Conservation (phyloP, 495 filamentous ascomycete genomes). For the Annulohypoxylon maeteangense region DNA sequence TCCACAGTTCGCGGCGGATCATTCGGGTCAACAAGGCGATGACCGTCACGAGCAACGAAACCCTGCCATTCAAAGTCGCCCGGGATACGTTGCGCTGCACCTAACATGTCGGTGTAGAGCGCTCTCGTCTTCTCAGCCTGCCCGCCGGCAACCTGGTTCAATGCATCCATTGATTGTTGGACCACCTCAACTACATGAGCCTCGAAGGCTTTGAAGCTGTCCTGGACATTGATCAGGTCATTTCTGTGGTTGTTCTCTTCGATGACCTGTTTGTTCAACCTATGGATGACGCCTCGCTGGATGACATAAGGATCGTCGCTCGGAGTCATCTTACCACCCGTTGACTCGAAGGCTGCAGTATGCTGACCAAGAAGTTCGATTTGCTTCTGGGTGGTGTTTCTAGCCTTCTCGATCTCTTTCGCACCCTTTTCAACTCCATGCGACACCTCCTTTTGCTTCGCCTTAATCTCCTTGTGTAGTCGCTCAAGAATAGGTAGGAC, state of each 20-base stretch:
- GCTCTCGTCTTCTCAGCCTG: conserved; percentile 82
- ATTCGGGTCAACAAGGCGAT: conserved; percentile 82
- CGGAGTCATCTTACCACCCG: conserved; percentile 71
- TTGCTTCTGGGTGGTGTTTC: conserved; percentile 88
- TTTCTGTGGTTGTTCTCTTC: conserved; percentile 96
- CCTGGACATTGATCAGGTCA: conserved; percentile 88
- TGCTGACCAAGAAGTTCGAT: conserved; percentile 92
- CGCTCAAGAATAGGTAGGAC: conserved; percentile 90
- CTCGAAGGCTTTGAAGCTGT: conserved; percentile 89
- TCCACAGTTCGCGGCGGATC: conserved; percentile 75
- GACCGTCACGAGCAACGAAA: conserved; percentile 75
- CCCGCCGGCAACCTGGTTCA: conserved; percentile 77
- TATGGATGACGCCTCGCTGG: conserved; percentile 80
- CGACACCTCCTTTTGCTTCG: conserved; percentile 87
- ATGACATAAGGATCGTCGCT: conserved; percentile 89
- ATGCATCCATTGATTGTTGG: conserved; percentile 81
- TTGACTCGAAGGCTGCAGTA: conserved; percentile 77
- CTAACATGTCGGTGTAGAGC: conserved; percentile 85
- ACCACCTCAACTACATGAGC: conserved; percentile 83
- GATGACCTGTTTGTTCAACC: conserved; percentile 87
- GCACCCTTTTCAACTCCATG: conserved; percentile 85
- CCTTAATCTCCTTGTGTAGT: conserved; percentile 94
- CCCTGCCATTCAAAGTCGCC: conserved; percentile 93
- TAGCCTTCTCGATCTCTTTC: conserved; percentile 91
- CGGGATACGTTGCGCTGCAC: conserved; percentile 79